A percentile compares a stretch with the other conserved stretches of the same genome.
These are phyloP conservation scores for Lachnellula subtilissima DNA, from an alignment of 2,329 filamentous ascomycete species.

Conservation along the genomic window DNA sequence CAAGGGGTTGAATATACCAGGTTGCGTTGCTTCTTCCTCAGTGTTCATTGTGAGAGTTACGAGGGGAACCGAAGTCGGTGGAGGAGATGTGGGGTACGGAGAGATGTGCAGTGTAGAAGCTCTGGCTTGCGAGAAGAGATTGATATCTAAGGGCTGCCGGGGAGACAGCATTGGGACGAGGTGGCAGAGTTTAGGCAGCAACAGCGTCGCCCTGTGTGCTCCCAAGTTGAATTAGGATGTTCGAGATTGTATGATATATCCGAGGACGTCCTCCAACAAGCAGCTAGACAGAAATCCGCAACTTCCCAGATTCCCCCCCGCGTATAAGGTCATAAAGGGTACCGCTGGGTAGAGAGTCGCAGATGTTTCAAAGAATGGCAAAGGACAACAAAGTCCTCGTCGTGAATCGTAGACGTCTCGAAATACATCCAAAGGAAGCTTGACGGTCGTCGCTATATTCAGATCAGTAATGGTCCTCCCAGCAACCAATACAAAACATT, in stretches of 20 bases:
- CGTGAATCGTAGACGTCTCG: constrained; percentile 4
- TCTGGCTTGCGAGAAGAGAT: neutral
- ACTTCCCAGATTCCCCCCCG: neutral
- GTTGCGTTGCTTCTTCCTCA: constrained; percentile 28
- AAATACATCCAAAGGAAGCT: constrained; percentile 15
- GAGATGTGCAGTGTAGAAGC: constrained; percentile 7
- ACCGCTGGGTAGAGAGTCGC: neutral
- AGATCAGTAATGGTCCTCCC: constrained; percentile 22
- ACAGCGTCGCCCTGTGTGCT: neutral
- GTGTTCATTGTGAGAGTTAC: constrained; percentile 17
- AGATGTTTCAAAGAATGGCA: constrained; percentile 19
- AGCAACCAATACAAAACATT: constrained; percentile 17
- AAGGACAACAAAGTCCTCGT: constrained; percentile 20
- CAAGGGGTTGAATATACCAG: constrained; percentile 19
- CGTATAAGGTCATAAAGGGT: neutral
- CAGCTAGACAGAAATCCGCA: neutral
- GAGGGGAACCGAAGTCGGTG: neutral
- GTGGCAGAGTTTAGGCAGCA: neutral
- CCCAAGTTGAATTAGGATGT: neutral
- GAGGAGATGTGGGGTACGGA: constrained; percentile 5
- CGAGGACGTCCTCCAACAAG: neutral
- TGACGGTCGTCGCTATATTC: constrained; percentile 15
- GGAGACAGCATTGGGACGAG: neutral
- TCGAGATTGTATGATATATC: neutral
- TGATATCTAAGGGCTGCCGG: neutral